A percentile compares a stretch with the other conserved stretches of the same genome.
Conservation (phyloP, 2,329 filamentous ascomycete genomes). For the Aspergillus piperis region DNA sequence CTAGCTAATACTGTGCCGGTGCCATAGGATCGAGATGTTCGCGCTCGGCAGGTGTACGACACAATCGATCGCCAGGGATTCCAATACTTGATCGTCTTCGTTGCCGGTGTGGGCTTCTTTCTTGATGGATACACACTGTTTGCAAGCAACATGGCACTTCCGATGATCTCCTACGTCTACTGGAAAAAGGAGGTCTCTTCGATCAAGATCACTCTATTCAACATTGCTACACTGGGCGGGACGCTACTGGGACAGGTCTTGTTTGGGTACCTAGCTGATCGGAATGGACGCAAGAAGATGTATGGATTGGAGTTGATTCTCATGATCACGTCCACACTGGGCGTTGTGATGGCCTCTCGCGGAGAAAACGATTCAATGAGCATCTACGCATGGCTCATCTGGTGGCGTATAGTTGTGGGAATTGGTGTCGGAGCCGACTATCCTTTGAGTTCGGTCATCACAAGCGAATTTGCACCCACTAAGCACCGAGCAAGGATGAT, state of each 20-base stretch:
- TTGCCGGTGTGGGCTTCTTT: slow-evolving; percentile 54
- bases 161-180: slow-evolving; percentile 52
- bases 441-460: slow-evolving; percentile 67
- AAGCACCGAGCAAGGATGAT: slow-evolving; percentile 68
- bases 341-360: slow-evolving; percentile 48
- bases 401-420: slow-evolving; percentile 52
- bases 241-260: slow-evolving; percentile 51
- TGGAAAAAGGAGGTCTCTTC: slow-evolving; percentile 44
- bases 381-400: slow-evolving; percentile 49
- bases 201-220: slow-evolving; percentile 43
- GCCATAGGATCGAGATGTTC: slow-evolving; percentile 44
- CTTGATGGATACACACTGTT: slow-evolving; percentile 53
- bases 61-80: slow-evolving; percentile 47
- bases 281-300: slow-evolving; percentile 52
- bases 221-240: slow-evolving; percentile 49
- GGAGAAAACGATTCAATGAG: slow-evolving; percentile 48
- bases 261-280: slow-evolving; percentile 52
- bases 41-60: slow-evolving; percentile 47
- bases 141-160: slow-evolving; percentile 53
- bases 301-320: slow-evolving; percentile 54
- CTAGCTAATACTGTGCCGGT: background rate
- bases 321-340: slow-evolving; percentile 49
- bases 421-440: slow-evolving; percentile 68
- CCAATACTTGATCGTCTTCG: slow-evolving; percentile 48
- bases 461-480: slow-evolving; percentile 61